Conservation (phyloP, 2,329 filamentous ascomycete species). For the Fusarium drepaniforme region DNA sequence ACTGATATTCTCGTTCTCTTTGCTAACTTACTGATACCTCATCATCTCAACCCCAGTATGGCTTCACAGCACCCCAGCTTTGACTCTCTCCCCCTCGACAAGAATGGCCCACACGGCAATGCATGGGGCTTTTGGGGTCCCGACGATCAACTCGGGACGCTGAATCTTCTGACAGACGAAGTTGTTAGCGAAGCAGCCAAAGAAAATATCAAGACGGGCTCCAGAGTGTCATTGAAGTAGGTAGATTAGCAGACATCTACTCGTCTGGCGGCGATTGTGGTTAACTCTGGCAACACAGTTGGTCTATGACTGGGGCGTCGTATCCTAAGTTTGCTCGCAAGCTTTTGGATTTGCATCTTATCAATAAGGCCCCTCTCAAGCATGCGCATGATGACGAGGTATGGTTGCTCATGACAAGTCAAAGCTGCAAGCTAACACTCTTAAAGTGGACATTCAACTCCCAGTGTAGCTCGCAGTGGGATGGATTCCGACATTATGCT, state of each 20-base stretch:
- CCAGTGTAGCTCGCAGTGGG: constrained; percentile 42
- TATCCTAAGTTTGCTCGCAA: constrained; percentile 39
- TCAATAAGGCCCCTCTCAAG: constrained; percentile 42
- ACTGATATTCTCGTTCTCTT: neutral
- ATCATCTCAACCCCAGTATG: neutral
- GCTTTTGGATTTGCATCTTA: constrained; percentile 17
- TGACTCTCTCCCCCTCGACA: constrained; percentile 10
- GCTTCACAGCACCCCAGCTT: neutral
- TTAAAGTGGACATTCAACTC: constrained; percentile 32
- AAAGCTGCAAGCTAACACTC: rapidly evolving
- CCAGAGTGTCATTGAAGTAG: constrained; percentile 17
- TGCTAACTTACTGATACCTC: neutral
- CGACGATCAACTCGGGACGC: constrained; percentile 16
- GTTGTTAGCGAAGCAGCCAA: constrained; percentile 4
- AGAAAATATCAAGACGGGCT: constrained; percentile 14
- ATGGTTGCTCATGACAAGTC: rapidly evolving
- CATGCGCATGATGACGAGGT: constrained; percentile 44
- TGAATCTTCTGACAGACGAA: constrained; percentile 11
- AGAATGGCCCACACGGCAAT: constrained; percentile 15
- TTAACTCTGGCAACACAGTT: neutral
- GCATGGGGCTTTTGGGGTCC: constrained; percentile 18
- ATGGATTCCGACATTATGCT: constrained; percentile 40
- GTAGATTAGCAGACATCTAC: neutral
- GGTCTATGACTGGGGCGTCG: constrained; percentile 34
- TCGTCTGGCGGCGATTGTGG: neutral